Evolutionary conservation across 202 grass and related monocot species (phyloP), one percentile per base, ranked within the genome.

Genomic region (Tripidium arundinaceum): DNA sequence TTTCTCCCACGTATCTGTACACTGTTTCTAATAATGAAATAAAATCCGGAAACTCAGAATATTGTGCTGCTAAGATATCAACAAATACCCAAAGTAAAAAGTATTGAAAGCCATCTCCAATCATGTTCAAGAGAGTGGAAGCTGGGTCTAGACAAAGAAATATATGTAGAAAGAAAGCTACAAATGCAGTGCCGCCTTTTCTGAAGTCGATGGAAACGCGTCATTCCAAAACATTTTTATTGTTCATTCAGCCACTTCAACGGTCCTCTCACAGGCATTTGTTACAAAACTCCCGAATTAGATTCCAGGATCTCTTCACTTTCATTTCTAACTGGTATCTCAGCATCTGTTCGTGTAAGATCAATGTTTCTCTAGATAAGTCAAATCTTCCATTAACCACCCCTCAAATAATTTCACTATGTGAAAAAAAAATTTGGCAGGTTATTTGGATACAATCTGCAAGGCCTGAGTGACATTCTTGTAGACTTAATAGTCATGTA

Each of bases 1-100:
- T 50, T 50, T 50, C 47, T 50, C 47, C 18, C 47, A 50, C 18
- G 1, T 11, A n/a, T n/a, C n/a, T n/a, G n/a, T n/a, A n/a, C n/a
- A n/a, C 5, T 62, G 24, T 27, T 31, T 63, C 8, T 31, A 16
- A 18, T 34, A 64, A 29, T 65, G 62, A n/a, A 37, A 65, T 37
- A 4, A n/a, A 37, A 65, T n/a, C 10, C 34, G 4, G 29, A 64
- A 34, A 64, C 33, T 4, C 18, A 25, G 11, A 70, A 62, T 15
- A 26, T 61, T 65, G 65, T 28, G 45, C 29, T 49, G 37, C 68
- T 55, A 28, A 81, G 78, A 78, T 33, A 70, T n/a, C 40, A 73
- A 62, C 33, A 41, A 25, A 62, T 67, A 69, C 54, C 13, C 14
- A 74, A 83, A 33, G 31, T 33, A 67, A 65, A 70, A 75, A 19